Evolutionary conservation across 768 basidiomycete species (phyloP).

Genomic region (Symmetrospora coprosmae): DNA sequence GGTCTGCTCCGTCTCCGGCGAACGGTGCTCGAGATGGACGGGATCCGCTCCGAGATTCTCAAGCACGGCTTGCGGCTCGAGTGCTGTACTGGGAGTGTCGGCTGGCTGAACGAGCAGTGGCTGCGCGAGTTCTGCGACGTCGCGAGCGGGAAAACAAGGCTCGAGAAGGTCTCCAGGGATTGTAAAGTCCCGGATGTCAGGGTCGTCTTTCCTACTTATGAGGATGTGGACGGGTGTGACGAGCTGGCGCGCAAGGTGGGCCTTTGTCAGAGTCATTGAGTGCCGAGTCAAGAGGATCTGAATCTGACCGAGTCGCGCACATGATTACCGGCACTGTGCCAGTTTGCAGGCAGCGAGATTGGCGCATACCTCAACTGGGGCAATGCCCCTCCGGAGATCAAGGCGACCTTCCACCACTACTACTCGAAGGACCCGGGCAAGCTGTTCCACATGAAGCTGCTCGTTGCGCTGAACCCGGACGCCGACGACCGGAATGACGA

Average conservation of each 20-base stretch:
- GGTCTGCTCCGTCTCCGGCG: slow-evolving; percentile 3
- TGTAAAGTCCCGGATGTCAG: slow-evolving; percentile 1
- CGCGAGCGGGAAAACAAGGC: slow-evolving; percentile 1
- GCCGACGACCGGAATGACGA: no score
- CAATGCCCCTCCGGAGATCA: background rate
- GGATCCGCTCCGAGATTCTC: background rate
- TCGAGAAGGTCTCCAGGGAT: background rate
- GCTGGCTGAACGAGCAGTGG: slow-evolving; percentile 8
- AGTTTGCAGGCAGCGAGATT: slow-evolving; percentile 17
- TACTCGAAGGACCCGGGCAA: slow-evolving; percentile 19
- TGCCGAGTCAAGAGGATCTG: background rate
- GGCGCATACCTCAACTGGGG: background rate
- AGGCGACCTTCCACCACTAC: slow-evolving; percentile 21
- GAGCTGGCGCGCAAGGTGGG: slow-evolving; percentile 8
- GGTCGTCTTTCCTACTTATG: slow-evolving; percentile 21
- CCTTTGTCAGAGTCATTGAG: background rate
- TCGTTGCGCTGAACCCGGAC: slow-evolving; percentile 8
- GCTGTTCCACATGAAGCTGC: slow-evolving; percentile 25
- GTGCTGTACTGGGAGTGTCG: slow-evolving; percentile 4
- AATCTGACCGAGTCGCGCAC: background rate
- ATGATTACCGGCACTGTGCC: background rate
- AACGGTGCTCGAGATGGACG: background rate
- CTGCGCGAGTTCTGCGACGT: slow-evolving; percentile 2
- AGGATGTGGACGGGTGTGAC: background rate
- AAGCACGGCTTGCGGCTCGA: slow-evolving; percentile 16